These are phyloP conservation scores for Tilletia caries DNA, from an alignment of 1,284 basidiomycete genomes.

Conservation along the genomic window DNA sequence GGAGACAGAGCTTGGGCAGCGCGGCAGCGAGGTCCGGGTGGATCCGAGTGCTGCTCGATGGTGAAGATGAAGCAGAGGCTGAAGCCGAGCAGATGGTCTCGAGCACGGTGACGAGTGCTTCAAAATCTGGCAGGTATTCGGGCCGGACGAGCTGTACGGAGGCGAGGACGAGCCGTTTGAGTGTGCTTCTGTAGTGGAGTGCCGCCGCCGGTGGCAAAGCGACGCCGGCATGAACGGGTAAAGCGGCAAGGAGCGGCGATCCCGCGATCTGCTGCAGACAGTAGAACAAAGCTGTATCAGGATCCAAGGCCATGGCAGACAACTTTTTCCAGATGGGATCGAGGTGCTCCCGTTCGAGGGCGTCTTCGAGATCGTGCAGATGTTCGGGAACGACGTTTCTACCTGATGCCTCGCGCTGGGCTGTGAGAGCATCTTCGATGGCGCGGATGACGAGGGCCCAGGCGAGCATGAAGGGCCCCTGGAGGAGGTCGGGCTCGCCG, in stretches of 20 bases:
- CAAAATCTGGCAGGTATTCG: constrained; percentile 62
- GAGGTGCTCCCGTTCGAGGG: constrained; percentile 11
- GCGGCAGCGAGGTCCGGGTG: constrained; percentile 56
- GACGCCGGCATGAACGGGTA: constrained; percentile 23
- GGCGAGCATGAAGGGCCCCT: constrained; percentile 6
- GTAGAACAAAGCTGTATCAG: constrained; percentile 45
- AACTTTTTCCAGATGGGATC: constrained; percentile 52
- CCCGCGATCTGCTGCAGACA: constrained; percentile 41
- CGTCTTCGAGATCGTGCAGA: constrained; percentile 10
- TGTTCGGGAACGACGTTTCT: constrained; percentile 5
- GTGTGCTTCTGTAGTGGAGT: constrained; percentile 73
- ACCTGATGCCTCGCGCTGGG: neutral
- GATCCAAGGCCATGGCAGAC: constrained; percentile 51
- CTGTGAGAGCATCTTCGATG: neutral
- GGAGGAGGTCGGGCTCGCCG: constrained; percentile 60
- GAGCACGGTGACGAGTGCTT: constrained; percentile 72
- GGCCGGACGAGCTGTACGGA: constrained; percentile 70
- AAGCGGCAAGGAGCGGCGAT: constrained; percentile 46
- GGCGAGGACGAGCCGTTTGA: constrained; percentile 68
- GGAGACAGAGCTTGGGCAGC: constrained; percentile 68
- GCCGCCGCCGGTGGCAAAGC: constrained; percentile 65
- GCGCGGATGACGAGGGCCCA: constrained; percentile 2
- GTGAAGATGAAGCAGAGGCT: too few species aligned
- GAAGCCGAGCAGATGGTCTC: constrained; percentile 67
- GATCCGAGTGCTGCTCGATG: neutral